Evolutionary conservation across 2,329 filamentous ascomycete species (phyloP).

Genomic region (Penicillium sp.): DNA sequence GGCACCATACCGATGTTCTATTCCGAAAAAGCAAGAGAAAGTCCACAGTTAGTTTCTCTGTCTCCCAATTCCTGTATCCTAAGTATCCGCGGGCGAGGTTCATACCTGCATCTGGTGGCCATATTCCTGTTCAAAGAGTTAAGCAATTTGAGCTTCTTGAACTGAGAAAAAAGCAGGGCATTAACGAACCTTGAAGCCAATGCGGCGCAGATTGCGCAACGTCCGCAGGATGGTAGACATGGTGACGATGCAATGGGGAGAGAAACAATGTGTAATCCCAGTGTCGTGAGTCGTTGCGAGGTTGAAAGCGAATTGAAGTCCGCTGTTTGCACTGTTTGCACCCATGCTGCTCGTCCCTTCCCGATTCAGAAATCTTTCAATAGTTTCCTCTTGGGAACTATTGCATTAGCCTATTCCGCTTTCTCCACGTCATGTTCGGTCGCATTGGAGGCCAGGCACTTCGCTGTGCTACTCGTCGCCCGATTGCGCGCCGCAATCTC

Average conservation of each 20-base stretch:
- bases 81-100: slow-evolving; percentile 15
- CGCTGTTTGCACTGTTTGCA: slow-evolving; percentile 41
- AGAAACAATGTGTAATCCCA: slow-evolving; percentile 6
- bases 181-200: slow-evolving; percentile 75
- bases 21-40: slow-evolving; percentile 8
- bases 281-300: slow-evolving; percentile 5
- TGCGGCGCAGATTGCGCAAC: slow-evolving; percentile 78
- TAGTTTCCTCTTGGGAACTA: neutral
- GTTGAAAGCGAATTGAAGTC: slow-evolving; percentile 18
- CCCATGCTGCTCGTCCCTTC: slow-evolving; percentile 10
- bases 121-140: slow-evolving; percentile 67
- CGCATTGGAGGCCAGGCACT: slow-evolving; percentile 41
- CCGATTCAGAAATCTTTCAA: slow-evolving; percentile 22
- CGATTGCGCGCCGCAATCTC: slow-evolving; percentile 32
- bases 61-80: slow-evolving; percentile 7
- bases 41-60: slow-evolving; percentile 23
- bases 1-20: slow-evolving; percentile 45
- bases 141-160: slow-evolving; percentile 36
- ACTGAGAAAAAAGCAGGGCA: neutral
- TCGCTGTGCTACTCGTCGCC: slow-evolving; percentile 34
- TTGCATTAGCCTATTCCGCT: neutral
- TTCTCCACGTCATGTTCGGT: slow-evolving; percentile 35
- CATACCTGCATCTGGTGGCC: slow-evolving; percentile 88
- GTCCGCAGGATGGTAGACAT: slow-evolving; percentile 95
- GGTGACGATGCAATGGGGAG: slow-evolving; percentile 38